Percentiles rank a stretch among this genome's conserved stretches.
phyloP scores from a whole-genome alignment of 2,329 filamentous ascomycete species.

The Aspergillus neoniger region DNA sequence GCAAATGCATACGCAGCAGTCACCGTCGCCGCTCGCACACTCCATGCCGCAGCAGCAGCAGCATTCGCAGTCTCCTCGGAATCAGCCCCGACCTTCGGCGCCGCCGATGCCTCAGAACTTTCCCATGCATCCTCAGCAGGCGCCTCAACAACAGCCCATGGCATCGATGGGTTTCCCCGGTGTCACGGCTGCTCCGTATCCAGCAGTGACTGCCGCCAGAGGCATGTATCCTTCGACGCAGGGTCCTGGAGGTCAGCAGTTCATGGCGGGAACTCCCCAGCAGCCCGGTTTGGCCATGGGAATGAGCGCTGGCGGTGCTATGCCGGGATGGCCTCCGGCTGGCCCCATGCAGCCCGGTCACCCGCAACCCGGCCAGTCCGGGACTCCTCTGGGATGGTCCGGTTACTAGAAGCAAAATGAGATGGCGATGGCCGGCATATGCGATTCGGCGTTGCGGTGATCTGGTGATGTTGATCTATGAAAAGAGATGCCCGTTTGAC shows the following conservation, averaged over 20 bases:
- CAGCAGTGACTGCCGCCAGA: conserved; percentile 34
- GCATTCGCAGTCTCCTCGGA: conserved; percentile 47
- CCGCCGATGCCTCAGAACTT: conserved; percentile 42
- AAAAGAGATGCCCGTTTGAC: neutral
- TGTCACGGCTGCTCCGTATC: conserved; percentile 35
- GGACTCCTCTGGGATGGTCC: conserved; percentile 42
- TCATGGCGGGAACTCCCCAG: conserved; percentile 37
- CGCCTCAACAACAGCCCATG: conserved; percentile 38
- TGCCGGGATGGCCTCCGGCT: conserved; percentile 43
- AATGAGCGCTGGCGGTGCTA: conserved; percentile 37
- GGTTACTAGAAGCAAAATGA: conserved; percentile 30
- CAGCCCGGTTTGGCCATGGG: conserved; percentile 39
- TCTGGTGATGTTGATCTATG: neutral
- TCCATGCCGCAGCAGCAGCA: conserved; percentile 38
- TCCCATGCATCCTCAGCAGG: conserved; percentile 40
- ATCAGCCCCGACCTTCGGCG: conserved; percentile 38
- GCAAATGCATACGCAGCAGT: conserved; percentile 39
- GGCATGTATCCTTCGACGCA: conserved; percentile 43
- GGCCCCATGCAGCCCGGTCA: conserved; percentile 41
- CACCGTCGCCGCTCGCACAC: conserved; percentile 41
- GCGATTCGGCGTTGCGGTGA: conserved; percentile 26
- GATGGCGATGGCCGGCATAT: conserved; percentile 25
- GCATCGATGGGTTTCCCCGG: conserved; percentile 41
- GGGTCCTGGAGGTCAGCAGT: conserved; percentile 35
- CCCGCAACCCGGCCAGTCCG: conserved; percentile 41